Evolutionary conservation across 805 yeast species (phyloP).

Genomic region (Lipomyces anomalus): DNA sequence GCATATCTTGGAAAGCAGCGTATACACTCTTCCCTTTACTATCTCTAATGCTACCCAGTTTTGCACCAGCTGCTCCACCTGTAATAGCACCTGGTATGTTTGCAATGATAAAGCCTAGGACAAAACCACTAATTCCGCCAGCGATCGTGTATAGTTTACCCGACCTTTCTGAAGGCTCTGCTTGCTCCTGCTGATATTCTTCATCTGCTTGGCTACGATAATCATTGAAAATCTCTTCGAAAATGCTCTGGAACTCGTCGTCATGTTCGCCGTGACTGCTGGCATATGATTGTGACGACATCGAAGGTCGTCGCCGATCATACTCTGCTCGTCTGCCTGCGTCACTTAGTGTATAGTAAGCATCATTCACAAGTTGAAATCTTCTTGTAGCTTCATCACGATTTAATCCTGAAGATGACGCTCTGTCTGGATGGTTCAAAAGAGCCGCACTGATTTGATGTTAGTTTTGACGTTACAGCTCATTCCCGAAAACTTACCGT

Average conservation of each 20-base stretch:
- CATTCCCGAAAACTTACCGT: slow-evolving; percentile 7
- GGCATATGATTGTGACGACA: slow-evolving; percentile 1
- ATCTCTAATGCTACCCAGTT: slow-evolving; percentile 25
- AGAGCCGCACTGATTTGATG: slow-evolving; percentile 23
- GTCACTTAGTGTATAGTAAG: slow-evolving; percentile 25
- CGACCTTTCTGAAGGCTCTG: not conserved
- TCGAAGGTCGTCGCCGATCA: slow-evolving; percentile 17
- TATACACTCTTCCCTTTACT: slow-evolving; percentile 23
- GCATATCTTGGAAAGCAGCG: slow-evolving; percentile 22
- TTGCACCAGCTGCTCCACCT: slow-evolving; percentile 24
- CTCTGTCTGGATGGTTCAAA: slow-evolving; percentile 26
- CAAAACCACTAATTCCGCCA: slow-evolving; percentile 23
- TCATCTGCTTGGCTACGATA: not conserved
- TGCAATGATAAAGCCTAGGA: slow-evolving; percentile 25
- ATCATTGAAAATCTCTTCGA: slow-evolving; percentile 24
- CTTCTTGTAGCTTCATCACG: slow-evolving; percentile 18
- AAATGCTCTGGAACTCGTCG: slow-evolving; percentile 23
- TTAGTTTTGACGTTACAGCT: not conserved
- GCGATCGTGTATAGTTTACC: slow-evolving; percentile 12
- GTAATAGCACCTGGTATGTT: slow-evolving; percentile 27
- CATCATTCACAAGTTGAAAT: slow-evolving; percentile 26
- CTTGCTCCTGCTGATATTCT: not conserved
- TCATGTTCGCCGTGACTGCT: slow-evolving; percentile 12
- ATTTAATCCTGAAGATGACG: slow-evolving; percentile 11
- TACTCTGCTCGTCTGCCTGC: slow-evolving; percentile 16